phyloP scores from a whole-genome alignment of 2,329 filamentous ascomycete species.

The Botrytis squamosa region DNA sequence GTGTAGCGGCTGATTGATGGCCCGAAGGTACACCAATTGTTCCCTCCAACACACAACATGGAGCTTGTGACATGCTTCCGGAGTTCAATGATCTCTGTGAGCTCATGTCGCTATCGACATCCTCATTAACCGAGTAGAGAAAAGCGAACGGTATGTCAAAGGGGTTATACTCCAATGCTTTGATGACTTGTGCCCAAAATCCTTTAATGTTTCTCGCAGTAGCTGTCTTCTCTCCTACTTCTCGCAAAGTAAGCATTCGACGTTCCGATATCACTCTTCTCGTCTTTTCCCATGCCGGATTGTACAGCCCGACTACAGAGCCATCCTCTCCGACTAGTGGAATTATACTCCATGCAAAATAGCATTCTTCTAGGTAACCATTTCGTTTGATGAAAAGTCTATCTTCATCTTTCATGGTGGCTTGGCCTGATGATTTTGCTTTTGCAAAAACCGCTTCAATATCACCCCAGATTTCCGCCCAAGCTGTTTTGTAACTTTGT shows the following conservation, averaged over 20 bases:
- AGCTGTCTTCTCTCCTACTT: constrained; percentile 74
- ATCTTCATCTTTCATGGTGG: constrained; percentile 83
- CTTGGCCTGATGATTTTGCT: constrained; percentile 69
- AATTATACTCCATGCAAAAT: constrained; percentile 69
- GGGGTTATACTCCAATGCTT: constrained; percentile 67
- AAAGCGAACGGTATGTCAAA: constrained; percentile 71
- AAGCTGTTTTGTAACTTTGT: constrained; percentile 61
- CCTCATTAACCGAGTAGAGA: constrained; percentile 73
- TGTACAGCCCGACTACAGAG: constrained; percentile 66
- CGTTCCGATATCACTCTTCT: constrained; percentile 74
- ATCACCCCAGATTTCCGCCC: constrained; percentile 73
- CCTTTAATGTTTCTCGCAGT: constrained; percentile 68
- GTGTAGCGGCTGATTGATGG: constrained; percentile 59
- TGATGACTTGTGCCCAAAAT: constrained; percentile 71
- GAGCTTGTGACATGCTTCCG: constrained; percentile 59
- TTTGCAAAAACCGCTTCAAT: constrained; percentile 66
- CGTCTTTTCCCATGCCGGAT: constrained; percentile 80
- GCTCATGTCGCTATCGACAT: constrained; percentile 67
- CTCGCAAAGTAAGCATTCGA: constrained; percentile 74
- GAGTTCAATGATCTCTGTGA: constrained; percentile 59
- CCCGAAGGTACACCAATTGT: constrained; percentile 64
- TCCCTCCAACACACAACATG: constrained; percentile 69
- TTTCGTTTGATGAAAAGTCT: constrained; percentile 69
- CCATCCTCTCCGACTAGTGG: constrained; percentile 74
- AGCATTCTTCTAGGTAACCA: constrained; percentile 73